A percentile compares a stretch with the other conserved stretches of the same genome.
These are phyloP conservation scores for Barnettozyma pratensis DNA, from an alignment of 805 yeast species.

Conservation along the genomic window DNA sequence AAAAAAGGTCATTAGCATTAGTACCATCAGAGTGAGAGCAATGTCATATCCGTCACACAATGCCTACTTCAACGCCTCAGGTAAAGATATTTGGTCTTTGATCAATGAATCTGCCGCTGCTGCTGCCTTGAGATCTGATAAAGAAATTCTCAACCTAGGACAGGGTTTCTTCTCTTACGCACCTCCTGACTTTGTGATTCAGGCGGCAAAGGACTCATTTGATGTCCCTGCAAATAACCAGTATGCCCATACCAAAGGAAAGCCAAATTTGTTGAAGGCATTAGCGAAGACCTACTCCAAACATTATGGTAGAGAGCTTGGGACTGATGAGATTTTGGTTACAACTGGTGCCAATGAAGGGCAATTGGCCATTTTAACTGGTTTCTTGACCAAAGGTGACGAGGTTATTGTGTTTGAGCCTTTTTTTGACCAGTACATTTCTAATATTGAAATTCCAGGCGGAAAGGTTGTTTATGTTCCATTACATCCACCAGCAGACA, in stretches of 20 bases:
- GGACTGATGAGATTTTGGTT: constrained; percentile 61
- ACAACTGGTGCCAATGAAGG: constrained; percentile 99
- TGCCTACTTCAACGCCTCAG: constrained; percentile 64
- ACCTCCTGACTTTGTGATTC: constrained; percentile 90
- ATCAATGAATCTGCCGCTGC: constrained; percentile 93
- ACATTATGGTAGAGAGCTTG: constrained; percentile 51
- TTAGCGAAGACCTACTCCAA: constrained; percentile 69
- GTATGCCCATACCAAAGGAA: constrained; percentile 88
- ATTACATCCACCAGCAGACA: constrained; percentile 74
- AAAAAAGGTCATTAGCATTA: too few species aligned
- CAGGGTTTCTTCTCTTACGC: constrained; percentile 96
- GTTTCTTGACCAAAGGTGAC: constrained; percentile 80
- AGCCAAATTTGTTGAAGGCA: constrained; percentile 67
- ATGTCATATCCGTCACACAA: constrained; percentile 42
- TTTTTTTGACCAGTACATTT: constrained; percentile 92
- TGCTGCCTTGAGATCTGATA: constrained; percentile 59
- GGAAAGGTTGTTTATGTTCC: constrained; percentile 88
- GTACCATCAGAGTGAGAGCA: too few species aligned
- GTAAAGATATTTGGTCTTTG: constrained; percentile 91
- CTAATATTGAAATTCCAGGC: constrained; percentile 91
- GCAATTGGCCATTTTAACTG: constrained; percentile 78
- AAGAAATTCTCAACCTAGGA: constrained; percentile 82
- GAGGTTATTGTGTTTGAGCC: constrained; percentile 97
- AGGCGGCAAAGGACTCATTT: constrained; percentile 75
- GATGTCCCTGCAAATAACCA: constrained; percentile 76